These are phyloP conservation scores for Quercus glauca DNA, from an alignment of 306 rosid genomes.

Conservation along the genomic window DNA sequence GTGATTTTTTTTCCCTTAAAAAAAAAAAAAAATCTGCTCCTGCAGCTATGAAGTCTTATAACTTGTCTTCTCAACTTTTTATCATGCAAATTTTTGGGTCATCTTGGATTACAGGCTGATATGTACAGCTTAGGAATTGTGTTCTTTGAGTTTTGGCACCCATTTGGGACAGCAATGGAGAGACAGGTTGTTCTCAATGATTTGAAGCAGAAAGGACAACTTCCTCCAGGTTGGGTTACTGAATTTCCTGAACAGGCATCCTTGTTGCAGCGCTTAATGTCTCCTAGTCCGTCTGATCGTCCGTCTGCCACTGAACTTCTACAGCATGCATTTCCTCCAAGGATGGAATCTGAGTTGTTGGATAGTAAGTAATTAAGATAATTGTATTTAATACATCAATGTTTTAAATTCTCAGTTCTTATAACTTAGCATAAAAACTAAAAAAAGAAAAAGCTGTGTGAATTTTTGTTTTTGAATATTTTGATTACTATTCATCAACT, in stretches of 20 bases:
- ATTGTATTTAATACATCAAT: neutral
- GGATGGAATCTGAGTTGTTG: conserved; percentile 86
- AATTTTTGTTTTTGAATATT: neutral
- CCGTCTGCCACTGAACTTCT: conserved; percentile 88
- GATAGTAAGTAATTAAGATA: conserved; percentile 64
- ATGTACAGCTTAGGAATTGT: conserved; percentile 97
- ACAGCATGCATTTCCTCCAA: conserved; percentile 75
- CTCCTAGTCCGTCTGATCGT: conserved; percentile 86
- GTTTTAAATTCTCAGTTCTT: too few species aligned
- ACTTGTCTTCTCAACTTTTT: conserved; percentile 15
- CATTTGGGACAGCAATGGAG: conserved; percentile 96
- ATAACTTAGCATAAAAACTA: too few species aligned
- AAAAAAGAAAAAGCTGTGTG: neutral
- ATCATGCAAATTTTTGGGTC: conserved; percentile 31
- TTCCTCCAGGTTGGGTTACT: conserved; percentile 70
- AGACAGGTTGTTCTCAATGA: conserved; percentile 71
- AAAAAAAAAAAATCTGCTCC: conserved; percentile 12
- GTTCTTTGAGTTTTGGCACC: conserved; percentile 98
- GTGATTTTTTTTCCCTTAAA: neutral
- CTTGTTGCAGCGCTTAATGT: conserved; percentile 65
- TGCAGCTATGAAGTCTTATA: conserved; percentile 11
- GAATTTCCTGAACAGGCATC: conserved; percentile 85
- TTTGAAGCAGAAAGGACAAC: conserved; percentile 74
- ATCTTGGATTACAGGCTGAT: conserved; percentile 71
- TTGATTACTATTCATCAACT: neutral